Conservation (phyloP, 768 basidiomycete species). For the Russula abietina region DNA sequence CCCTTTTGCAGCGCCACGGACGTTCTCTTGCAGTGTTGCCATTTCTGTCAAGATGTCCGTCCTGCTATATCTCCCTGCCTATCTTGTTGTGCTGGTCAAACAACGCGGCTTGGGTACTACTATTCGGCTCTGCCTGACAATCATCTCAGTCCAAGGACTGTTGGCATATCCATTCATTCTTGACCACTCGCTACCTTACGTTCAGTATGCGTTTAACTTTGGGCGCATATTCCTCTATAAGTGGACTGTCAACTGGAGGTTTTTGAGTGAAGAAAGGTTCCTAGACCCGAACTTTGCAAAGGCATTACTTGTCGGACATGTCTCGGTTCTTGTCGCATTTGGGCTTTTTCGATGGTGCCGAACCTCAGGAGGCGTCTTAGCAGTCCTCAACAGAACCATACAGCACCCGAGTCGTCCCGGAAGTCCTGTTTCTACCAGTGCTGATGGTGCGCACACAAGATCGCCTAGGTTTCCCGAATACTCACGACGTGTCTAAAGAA, state of each 20-base stretch:
- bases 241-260: slow-evolving; percentile 99
- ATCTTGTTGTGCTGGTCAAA: slow-evolving; percentile 77
- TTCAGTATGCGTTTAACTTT: slow-evolving; percentile 77
- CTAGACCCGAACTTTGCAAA: slow-evolving; percentile 55
- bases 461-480: slow-evolving; percentile 20
- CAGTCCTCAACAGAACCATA: slow-evolving; percentile 51
- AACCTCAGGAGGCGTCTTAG: slow-evolving; percentile 58
- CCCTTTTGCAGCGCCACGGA: slow-evolving; percentile 6
- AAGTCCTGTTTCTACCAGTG: slow-evolving; percentile 40
- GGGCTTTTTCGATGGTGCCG: slow-evolving; percentile 73
- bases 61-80: slow-evolving; percentile 82
- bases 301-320: slow-evolving; percentile 61
- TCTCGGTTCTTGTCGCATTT: slow-evolving; percentile 53
- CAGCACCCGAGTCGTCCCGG: slow-evolving; percentile 47
- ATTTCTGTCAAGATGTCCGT: slow-evolving; percentile 95
- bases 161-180: slow-evolving; percentile 68
- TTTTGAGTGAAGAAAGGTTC: slow-evolving; percentile 73
- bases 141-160: slow-evolving; percentile 48
- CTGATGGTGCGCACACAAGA: slow-evolving; percentile 51
- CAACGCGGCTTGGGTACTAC: slow-evolving; percentile 53
- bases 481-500: slow-evolving; percentile 40
- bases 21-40: slow-evolving; percentile 48
- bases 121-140: slow-evolving; percentile 42
- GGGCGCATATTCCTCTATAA: slow-evolving; percentile 84
- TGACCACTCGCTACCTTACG: slow-evolving; percentile 55